Base-by-base conservation (phyloP, 805 yeast genomes). In the Teunomyces cretensis region DNA sequence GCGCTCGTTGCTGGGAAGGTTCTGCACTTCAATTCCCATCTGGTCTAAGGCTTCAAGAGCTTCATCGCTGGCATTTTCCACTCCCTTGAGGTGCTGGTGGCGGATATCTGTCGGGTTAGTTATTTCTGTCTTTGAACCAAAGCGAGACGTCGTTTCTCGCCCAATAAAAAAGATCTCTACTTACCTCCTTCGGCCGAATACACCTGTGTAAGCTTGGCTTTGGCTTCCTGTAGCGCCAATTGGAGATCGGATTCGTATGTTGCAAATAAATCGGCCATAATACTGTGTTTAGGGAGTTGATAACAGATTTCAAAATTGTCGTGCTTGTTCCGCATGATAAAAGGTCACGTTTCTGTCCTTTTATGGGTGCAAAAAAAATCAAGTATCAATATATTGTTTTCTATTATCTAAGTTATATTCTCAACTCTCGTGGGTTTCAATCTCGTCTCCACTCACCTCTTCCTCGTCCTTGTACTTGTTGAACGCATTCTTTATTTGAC, bases 1-100 rank as follows among this genome's bases (percentile, higher is more conserved):
- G 50, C 97, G 72, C 49, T 72, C 79, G 49, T 67, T 79, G 48
- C 92, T 83, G n/a, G 96, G 88, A 28, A 89, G 75, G 56, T 84
- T 84, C 60, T 85, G 90, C 2, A 91, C 85, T 61, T 92, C 98
- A 33, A 92, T 74, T 22, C 82, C 82, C 84, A 94, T 84, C 54
- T 92, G 96, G 53, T 91, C 97, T 36, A 89, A 65, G 33, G 88
- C 74, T 58, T 88, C 96, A 44, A 81, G 76, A 30, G 86, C 84
- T 58, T 88, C 96, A 55, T 88, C 96, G n/a, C 86, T 72, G 14
- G 84, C 77, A 37, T 75, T 71, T 57, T 86, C 90, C 2, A 81
- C 75, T 12, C 83, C 79, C 53, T 76, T 76, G 65, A 84, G 70
- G 13, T 83, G 72, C 9, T 67, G 72, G 32, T 75, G 73, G 44